Evolutionary conservation across 139 green algal genomes (phyloP), one percentile per base, ranked within the genome.

Genomic region (Chlamydomonas schloesseri): DNA sequence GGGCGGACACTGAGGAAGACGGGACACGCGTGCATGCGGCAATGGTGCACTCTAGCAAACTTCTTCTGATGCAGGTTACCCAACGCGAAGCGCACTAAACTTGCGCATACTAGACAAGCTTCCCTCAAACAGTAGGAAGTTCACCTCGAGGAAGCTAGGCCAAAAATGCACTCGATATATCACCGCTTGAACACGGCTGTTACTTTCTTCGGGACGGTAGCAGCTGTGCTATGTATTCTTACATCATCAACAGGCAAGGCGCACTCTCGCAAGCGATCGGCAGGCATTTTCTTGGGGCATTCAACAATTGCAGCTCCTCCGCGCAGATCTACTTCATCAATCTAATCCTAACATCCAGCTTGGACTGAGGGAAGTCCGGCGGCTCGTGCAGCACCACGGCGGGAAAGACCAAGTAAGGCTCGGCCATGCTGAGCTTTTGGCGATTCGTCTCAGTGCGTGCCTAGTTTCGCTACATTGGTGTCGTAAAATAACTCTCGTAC

Each of bases 201-300:
- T 0, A 94, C 91, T 14, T 91, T 92, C 60, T 94, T 94, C n/a
- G 91, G 80, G 15, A 90, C 88, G 6, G 86, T 93, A 5, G 76
- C 78, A 28, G 88, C 88, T 4, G 79, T 83, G 2, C 78, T 94
- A 5, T 89, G 81, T 46, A 34, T 93, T 5, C 33, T 93, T 4
- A 91, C 88, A 10, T 84, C 87, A 23, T 31, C 28, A 10, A 90
- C 88, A 77, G 88, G 88, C 84, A 57, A 76, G 84, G 21, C 4
- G 42, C 15, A 0, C 4, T 11, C 0, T 13, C 42, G 42, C 42
- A 8, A 50, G 6, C n/a, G 77, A 50, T 42, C 68, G 46, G 14
- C 42, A 50, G 42, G 42, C 6, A 5, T 50, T 50, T 50, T 50
- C 42, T 50, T 50, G 42, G 42, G 42, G 8, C 42, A 50, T 5